Evolutionary conservation across 139 green algal genomes (phyloP), one percentile per base, ranked within the genome.

Genomic region (Micractinium conductrix): DNA sequence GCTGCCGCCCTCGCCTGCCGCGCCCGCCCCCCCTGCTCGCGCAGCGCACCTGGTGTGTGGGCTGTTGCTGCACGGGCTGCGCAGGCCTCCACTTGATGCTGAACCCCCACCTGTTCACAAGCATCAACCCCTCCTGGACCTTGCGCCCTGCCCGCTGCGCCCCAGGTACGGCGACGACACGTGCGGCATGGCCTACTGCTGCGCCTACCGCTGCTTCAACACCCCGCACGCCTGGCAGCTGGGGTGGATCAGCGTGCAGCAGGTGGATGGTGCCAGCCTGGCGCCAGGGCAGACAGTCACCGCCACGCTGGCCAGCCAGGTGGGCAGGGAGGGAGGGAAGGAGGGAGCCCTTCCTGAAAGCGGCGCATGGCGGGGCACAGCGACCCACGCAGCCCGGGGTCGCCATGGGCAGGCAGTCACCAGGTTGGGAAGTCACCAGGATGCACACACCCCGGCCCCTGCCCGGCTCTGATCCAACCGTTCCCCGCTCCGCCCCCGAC

Each of bases 221-320:
- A 58, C 67, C 16, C 87, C 87, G 2, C 87, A 90, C 73, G 74
- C 73, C 42, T 90, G 84, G 79, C 87, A 90, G 83, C 24, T 87
- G 43, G 86, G 86, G 30, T 89, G 86, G 86, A 30, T 74, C 48
- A 78, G 63, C 65, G 78, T 85, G 81, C 8, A 48, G 55, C 30
- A 88, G 86, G 26, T 67, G 68, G 50, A 72, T 24, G 78, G 42
- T 35, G 69, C 74, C 55, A 55, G 26, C 67, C 75, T 89, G 43
- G 58, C 53, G 30, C 63, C 85, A 2, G 78, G 78, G 35, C 37
- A 58, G 33, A 67, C 62, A 0, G 8, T 48, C 12, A 35, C 12
- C 44, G 43, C 45, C 70, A 19, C 28, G 30, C 33, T 79, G 30
- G 30, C 73, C 45, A 43, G 40, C n/a, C 73, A 65, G 73, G 33